Base-by-base conservation (phyloP, 495 filamentous ascomycete genomes). In the Penicillium crystallinum region DNA sequence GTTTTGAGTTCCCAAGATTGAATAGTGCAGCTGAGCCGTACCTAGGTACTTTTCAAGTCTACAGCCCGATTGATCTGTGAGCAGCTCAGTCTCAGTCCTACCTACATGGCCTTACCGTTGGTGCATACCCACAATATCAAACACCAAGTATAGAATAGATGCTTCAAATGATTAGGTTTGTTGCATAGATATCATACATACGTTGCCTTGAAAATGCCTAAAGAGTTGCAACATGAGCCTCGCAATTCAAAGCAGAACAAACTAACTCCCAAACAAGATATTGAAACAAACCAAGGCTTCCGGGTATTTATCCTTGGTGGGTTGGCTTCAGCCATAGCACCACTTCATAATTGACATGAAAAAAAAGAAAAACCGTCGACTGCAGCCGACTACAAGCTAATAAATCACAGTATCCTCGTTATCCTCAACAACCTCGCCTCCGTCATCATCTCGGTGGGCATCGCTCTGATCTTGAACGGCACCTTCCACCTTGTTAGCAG, bases 331-430 rank as follows among this genome's bases (percentile, higher is more conserved):
- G 40, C 22, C 23, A 42, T 15, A n/a, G 4, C 40, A 27, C 22
- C 40, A 15, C 34, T 17, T 36, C 40, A 43, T 43, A 14, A 43
- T 29, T 43, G 40, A 30, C 40, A 29, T 43, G 14, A 25, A 43
- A 43, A 43, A 29, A 43, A 18, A 14, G 23, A 43, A 43, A 43
- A 29, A 43, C 11, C 14, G 23, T 12, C n/a, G 40, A 29, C 23
- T 11, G 21, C 1, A 18, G n/a, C 14, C 25, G 25, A 40, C 46
- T n/a, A 30, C 9, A 33, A 39, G 6, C 81, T 80, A 93, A 71
- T 93, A 92, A 53, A 93, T 90, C 48, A 93, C 89, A 49, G 82
- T 89, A 59, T 92, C 89, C 73, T 93, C 89, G 41, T 87, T 83
- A 59, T 84, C 84, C 63, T 90, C 86, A 62, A 89, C 74, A 42